Base-by-base conservation (phyloP, 306 rosid genomes). In the Dryas alaskensis region DNA sequence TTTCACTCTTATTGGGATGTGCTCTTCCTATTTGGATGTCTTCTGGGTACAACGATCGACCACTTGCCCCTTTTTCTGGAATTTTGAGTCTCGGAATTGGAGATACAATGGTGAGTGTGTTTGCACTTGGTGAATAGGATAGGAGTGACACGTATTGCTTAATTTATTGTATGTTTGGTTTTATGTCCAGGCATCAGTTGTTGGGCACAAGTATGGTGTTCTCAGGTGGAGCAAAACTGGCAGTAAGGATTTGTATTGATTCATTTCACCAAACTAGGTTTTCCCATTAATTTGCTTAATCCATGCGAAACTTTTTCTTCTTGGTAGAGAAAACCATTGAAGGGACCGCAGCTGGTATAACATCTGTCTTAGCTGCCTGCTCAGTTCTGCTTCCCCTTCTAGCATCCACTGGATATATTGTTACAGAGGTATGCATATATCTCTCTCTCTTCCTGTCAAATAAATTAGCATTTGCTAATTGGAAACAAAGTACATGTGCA, bases 261-360 rank as follows among this genome's bases (percentile, higher is more conserved):
- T 8, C 70, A 22, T 16, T 69, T 16, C 51, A 10, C 60, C n/a
- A 11, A 27, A 65, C 60, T 12, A 37, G n/a, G 64, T 47, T 59
- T 60, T 67, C 40, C 58, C 54, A 62, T 61, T 51, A 46, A 25
- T 59, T 60, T 64, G 7, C 70, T 65, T 68, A 79, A 31, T 52
- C 19, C 25, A 27, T 76, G 62, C 31, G 78, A 52, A 39, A 73
- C 60, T 60, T 76, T 72, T 27, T 74, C 76, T 68, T 19, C 54
- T 84, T 82, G 54, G 76, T 82, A 94, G 99, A 91, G 92, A 94
- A 92, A 89, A 94, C 99, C 37, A 82, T 94, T 79, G 99, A 94
- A 92, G 99, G 97, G 40, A 94, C 99, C 47, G 96, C 97, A 16
- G 99, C 99, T 79, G 99, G 99, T 72, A 94, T 94, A 82, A 88